Base-by-base conservation (phyloP, 2,329 filamentous ascomycete genomes). In the Thelonectria rubi region DNA sequence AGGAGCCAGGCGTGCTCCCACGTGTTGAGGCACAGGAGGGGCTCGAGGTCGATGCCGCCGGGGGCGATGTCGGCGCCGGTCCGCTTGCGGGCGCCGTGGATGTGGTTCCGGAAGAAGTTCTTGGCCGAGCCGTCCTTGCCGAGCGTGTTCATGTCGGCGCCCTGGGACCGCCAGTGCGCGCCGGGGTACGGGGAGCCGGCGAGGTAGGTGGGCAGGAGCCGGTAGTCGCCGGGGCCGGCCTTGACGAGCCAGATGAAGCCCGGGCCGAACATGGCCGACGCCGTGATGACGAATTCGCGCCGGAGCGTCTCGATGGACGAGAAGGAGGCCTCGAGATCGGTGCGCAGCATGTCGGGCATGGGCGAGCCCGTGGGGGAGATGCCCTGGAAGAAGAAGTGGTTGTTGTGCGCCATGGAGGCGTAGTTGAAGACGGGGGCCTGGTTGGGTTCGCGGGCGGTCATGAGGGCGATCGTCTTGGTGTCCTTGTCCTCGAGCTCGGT, bases 211-310 rank as follows among this genome's bases (percentile, higher is more conserved):
- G 88, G 85, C 60, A 99, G 84, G 73, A 99, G 86, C 72, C 89
- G 88, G 80, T 83, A 84, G 69, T 81, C 82, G 74, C 69, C 71
- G 62, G 76, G 73, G 55, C 73, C 77, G 69, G 72, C 75, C 78
- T 87, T 87, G 73, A 97, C 91, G 64, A 99, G 89, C 95, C 95
- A 99, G 75, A 98, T 91, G 80, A 96, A 98, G 67, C 95, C 95
- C 0, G 94, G 94, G 56, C 94, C 95, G 81, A 99, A 98, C 93
- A 98, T 97, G 80, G 88, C 86, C 68, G 87, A 84, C 60, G 94
- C 94, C 42, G 91, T 96, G 66, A 89, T 82, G 73, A 95, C 78
- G 78, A 99, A 88, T 75, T 95, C 91, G 70, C 84, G 84, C 74
- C 88, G 88, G 61, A 99, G 87, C 30, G 91, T 94, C 67, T 96